phyloP scores from a whole-genome alignment of 2,329 filamentous ascomycete genomes.

The Cryphonectria parasitica region DNA sequence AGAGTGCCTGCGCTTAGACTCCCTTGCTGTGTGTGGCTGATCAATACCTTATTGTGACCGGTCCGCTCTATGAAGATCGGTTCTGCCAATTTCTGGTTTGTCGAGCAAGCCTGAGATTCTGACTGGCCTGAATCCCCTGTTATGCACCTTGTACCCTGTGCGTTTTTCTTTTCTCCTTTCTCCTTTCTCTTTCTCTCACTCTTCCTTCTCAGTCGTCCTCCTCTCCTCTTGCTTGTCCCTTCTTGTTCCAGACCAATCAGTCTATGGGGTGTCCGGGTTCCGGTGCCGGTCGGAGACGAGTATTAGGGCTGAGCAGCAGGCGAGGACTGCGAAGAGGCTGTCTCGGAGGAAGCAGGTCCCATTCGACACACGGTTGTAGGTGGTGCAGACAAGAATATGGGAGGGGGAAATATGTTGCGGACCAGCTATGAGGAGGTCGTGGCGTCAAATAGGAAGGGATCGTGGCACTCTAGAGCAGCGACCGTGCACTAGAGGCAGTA shows the following conservation, averaged over 20 bases:
- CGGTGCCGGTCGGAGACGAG: constrained; percentile 15
- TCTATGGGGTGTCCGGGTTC: constrained; percentile 1
- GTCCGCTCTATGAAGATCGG: constrained; percentile 14
- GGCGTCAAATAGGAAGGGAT: constrained; percentile 25
- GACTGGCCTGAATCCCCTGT: constrained; percentile 18
- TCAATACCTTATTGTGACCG: constrained; percentile 15
- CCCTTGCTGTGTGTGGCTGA: constrained; percentile 27
- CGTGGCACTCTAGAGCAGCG: constrained; percentile 23
- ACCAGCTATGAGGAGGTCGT: constrained; percentile 17
- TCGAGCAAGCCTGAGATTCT: constrained; percentile 13
- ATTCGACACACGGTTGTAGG: constrained; percentile 24
- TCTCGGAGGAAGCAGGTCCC: constrained; percentile 23
- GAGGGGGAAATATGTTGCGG: constrained; percentile 12
- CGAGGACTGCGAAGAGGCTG: constrained; percentile 18
- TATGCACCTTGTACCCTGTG: constrained; percentile 19
- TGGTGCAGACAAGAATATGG: constrained; percentile 22
- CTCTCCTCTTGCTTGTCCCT: constrained; percentile 16
- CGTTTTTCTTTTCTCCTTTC: not conserved
- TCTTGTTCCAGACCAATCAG: constrained; percentile 11
- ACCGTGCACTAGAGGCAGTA: constrained; percentile 19
- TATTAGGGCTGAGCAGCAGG: constrained; percentile 12
- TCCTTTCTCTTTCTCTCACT: not conserved
- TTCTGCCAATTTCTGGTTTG: constrained; percentile 17
- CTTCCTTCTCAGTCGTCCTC: not conserved
- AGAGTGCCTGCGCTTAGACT: constrained; percentile 24